Base-by-base conservation (phyloP, 768 basidiomycete genomes). In the Leccinum arenicola region DNA sequence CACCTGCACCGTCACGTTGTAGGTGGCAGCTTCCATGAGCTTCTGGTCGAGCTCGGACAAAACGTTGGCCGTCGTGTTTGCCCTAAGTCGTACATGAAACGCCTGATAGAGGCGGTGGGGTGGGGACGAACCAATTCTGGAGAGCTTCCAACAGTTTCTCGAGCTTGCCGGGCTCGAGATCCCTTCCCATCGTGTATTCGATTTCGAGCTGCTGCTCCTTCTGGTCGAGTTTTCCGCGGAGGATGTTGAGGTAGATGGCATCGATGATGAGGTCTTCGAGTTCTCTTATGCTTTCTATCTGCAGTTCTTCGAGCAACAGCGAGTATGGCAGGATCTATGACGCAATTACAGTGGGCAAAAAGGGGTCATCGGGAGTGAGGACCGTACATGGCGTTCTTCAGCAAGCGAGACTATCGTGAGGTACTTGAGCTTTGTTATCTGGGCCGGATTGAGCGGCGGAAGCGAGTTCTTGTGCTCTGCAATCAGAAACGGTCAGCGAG, bases 261-360 rank as follows among this genome's bases (percentile, higher is more conserved):
- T 98, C 95, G 72, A 99, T 98, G 70, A 98, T 91, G 63, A 98
- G 85, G 74, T 98, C 95, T 73, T 99, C 96, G 3, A 99, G 86
- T 57, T 91, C 91, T 55, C 95, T 88, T 58, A 95, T 85, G 6
- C 84, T 86, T 3, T 85, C 79, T 73, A 96, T 81, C 52, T 92
- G 83, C 19, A 99, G 82, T 3, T 82, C 77, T 53, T 82, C 70
- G 7, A 92, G 82, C 2, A 98, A 82, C 36, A 81, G 75, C 10
- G 84, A 72, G 73, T 98, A 98, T 0, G 93, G 85, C 3, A 98
- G 83, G 65, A 92, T 90, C 94, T 91, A 66, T 17, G 15, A 12
- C 11, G 48, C 14, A 5, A 9, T 35, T 14, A 61, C 4, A 58
- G 61, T 19, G 33, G 23, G 29, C 29, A 38, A 35, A 29, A 36